Evolutionary conservation across 1,139 yeast genomes (phyloP), one percentile per base, ranked within the genome.

Genomic region (Nadsonia commutata): DNA sequence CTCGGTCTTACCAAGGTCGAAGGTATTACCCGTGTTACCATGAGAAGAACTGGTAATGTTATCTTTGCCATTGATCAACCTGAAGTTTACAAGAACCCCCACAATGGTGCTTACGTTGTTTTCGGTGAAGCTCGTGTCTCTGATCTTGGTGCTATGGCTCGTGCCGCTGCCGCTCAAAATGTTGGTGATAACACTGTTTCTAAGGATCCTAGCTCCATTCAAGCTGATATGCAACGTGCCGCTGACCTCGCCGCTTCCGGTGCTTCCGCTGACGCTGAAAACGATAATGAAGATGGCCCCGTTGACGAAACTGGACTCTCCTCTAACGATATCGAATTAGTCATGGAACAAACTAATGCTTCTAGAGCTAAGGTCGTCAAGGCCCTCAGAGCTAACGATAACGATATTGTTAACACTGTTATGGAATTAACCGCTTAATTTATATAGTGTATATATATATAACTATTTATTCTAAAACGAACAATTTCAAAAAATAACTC

Each of bases 41-140:
- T 90, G 77, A 85, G 83, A 72, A 90, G 84, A 73, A 79, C 85
- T 70, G 88, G 93, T 67, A 85, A 85, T 78, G 76, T 80, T 64
- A 82, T 86, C 64, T 79, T 82, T 66, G 94, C 95, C 63, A 84
- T 90, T 70, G 94, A 84, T 67, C 67, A 70, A 55, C 98, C 98
- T 65, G 97, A 88, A 57, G 98, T 90, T 49, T 90, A 74, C 94
- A 84, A 76, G 70, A 80, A 95, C 52, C 68, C 70, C 43, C 74
- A 81, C 57, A 93, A 95, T 61, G 95, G 96, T 64, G 80, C 94
- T 58, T 90, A 82, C 72, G 80, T 90, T 58, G 96, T 90, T 54
- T 88, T 90, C 59, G 98, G 98, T 69, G 97, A 88, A 71, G 94
- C 95, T 64, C 84, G 85, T 77, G 83, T 84, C 56, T 95, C 86